Evolutionary conservation across 1,284 basidiomycete species (phyloP), one percentile per base, ranked within the genome.

Genomic region (Ceratobasidium sp.): DNA sequence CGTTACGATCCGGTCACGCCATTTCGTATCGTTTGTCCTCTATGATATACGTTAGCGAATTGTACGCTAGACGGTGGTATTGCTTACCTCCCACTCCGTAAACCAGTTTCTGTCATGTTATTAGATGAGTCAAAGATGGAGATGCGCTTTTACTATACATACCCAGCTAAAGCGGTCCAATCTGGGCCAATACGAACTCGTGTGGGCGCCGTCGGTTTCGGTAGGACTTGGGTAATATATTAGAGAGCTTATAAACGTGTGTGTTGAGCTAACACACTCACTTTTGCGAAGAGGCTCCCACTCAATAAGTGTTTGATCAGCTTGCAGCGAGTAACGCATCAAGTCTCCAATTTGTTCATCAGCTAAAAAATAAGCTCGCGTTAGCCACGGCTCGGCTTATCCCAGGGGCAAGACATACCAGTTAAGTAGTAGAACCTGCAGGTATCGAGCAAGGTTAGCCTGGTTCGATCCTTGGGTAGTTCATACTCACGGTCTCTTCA

Each of bases 311-410:
- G 85, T 84, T 65, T 85, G 81, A 75, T 85, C 86, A 1, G 85
- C 86, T 77, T 85, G 85, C 3, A 87, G 80, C 0, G 85, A 83
- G 61, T 81, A 83, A 73, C 85, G 85, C 84, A 87, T 86, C n/a
- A 87, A 80, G 77, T 87, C 86, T 2, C 86, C 86, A 70, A 87
- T 83, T 20, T 86, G 79, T 74, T 87, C 86, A 78, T 87, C 86
- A 68, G 86, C 85, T 9, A 85, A 85, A 68, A 56, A n/a, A 2
- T 3, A 17, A 12, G 2, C 26, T 38, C 13, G 61, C 2, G 9
- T 48, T 40, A 48, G 42, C 23, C 3, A 15, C 42, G 38, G 13
- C n/a, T 48, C 2, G 10, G n/a, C 38, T 15, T 10, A 33, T 13
- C 6, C 26, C 6, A 20, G 23, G 0, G 23, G 15, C 38, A 23